Percentiles rank a stretch among this genome's conserved stretches.
These are phyloP conservation scores for Sutorius australiensis DNA, from an alignment of 768 basidiomycete species.

Conservation along the genomic window DNA sequence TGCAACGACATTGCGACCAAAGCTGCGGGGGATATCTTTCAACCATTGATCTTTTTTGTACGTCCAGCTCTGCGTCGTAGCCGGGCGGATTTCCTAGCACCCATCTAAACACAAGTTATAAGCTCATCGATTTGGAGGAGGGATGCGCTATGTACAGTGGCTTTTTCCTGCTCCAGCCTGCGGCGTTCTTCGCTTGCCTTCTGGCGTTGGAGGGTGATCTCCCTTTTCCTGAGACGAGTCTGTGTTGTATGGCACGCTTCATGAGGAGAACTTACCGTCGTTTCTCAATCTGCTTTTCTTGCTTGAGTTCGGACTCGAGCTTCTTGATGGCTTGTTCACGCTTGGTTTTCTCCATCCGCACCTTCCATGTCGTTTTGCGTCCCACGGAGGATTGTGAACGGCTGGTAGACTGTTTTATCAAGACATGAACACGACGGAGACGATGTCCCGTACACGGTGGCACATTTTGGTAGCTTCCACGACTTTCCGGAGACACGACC, in stretches of 20 bases:
- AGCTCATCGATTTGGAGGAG: not conserved
- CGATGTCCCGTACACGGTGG: constrained; percentile 43
- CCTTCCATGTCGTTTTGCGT: constrained; percentile 67
- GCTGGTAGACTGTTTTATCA: constrained; percentile 33
- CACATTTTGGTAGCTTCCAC: constrained; percentile 54
- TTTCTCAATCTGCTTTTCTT: constrained; percentile 69
- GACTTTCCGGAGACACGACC: constrained; percentile 68
- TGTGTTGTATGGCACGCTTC: not conserved
- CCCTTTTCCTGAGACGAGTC: constrained; percentile 47
- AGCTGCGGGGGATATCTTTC: constrained; percentile 16
- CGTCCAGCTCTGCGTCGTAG: constrained; percentile 69
- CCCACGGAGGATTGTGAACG: constrained; percentile 65
- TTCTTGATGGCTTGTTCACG: constrained; percentile 69
- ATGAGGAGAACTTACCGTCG: constrained; percentile 42
- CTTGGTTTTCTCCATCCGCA: constrained; percentile 65
- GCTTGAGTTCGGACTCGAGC: constrained; percentile 66
- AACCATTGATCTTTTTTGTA: constrained; percentile 79
- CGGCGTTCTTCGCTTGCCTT: constrained; percentile 69
- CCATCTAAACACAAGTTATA: constrained; percentile 52
- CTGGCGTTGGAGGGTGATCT: constrained; percentile 67
- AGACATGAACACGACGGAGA: constrained; percentile 1
- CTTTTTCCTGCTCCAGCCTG: constrained; percentile 44
- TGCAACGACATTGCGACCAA: not conserved
- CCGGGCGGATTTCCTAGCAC: constrained; percentile 71
- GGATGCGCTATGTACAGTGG: constrained; percentile 14